phyloP scores from a whole-genome alignment of 2,329 filamentous ascomycete species.

The Diatrype stigma region DNA sequence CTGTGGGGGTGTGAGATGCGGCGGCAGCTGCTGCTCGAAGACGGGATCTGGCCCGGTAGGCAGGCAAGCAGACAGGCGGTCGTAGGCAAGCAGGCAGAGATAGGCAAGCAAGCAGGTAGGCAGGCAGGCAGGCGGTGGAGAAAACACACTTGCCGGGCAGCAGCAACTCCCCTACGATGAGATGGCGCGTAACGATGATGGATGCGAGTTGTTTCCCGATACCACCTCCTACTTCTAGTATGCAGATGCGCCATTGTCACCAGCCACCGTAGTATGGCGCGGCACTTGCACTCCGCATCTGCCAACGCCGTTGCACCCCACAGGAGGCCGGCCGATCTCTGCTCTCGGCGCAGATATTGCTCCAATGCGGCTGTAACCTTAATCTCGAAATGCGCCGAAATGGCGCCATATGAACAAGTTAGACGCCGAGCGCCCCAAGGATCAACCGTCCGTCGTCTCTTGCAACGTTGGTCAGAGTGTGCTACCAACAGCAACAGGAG shows the following conservation, averaged over 20 bases:
- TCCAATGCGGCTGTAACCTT: background rate
- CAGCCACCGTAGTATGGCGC: conserved; percentile 1
- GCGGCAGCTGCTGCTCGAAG: background rate
- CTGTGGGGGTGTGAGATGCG: background rate
- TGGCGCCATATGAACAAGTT: background rate
- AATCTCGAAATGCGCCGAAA: background rate
- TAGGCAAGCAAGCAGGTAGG: no score
- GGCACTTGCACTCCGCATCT: background rate
- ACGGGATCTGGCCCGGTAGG: no score
- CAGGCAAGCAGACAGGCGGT: no score
- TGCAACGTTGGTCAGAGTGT: background rate
- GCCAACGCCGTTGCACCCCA: background rate
- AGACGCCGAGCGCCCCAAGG: background rate
- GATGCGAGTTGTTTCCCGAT: background rate
- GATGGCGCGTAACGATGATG: no score
- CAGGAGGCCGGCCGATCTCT: background rate
- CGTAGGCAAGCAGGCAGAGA: no score
- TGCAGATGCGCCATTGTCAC: background rate
- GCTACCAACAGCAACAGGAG: background rate
- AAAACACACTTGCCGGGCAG: background rate
- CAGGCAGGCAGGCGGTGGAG: background rate
- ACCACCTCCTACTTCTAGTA: background rate
- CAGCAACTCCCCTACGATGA: no score
- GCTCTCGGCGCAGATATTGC: background rate
- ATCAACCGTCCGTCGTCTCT: background rate